Base-by-base conservation (phyloP, 306 rosid genomes). In the Mimosa pudica region DNA sequence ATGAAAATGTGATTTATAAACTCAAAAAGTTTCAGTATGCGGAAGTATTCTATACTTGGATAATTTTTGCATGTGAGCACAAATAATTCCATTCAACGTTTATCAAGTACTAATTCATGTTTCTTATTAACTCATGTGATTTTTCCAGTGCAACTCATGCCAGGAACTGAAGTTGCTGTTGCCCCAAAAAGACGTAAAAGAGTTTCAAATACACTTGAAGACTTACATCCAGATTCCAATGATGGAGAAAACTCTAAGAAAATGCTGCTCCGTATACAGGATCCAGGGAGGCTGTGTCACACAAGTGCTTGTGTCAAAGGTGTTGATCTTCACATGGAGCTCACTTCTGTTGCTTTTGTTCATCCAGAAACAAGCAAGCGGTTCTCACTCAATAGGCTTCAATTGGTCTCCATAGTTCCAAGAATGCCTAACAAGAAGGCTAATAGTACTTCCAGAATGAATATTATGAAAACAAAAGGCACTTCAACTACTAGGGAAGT, bases 291-390 rank as follows among this genome's bases (percentile, higher is more conserved):
- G 76, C 84, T 88, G 82, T 86, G 93, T 60, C 76, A 75, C 79
- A 84, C 84, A 69, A 85, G 87, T 73, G 78, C 81, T 74, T 69
- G 35, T 66, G 79, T 82, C 71, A 76, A 81, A 62, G 92, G 92
- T 70, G 75, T 85, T 75, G 89, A 94, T 85, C 80, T 94, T 80
- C 87, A 85, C 30, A 85, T 89, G 66, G 91, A 82, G 77, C 97
- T 90, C 78, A 95, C 97, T 70, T 89, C 97, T 54, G 92, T 91
- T 80, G 98, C 91, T 73, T 79, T 92, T 70, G 84, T 91, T 78
- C 97, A 95, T 77, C 95, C 98, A 35, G 97, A 91, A 80, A 95
- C 98, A 33, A 93, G 94, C 84, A 89, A 89, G 58, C 85, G 14
- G 73, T 90, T 86, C 71, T 86, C 91, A 33, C 84, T 86, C 30